phyloP scores from a whole-genome alignment of 495 filamentous ascomycete species.

The Trichoderma virens region DNA sequence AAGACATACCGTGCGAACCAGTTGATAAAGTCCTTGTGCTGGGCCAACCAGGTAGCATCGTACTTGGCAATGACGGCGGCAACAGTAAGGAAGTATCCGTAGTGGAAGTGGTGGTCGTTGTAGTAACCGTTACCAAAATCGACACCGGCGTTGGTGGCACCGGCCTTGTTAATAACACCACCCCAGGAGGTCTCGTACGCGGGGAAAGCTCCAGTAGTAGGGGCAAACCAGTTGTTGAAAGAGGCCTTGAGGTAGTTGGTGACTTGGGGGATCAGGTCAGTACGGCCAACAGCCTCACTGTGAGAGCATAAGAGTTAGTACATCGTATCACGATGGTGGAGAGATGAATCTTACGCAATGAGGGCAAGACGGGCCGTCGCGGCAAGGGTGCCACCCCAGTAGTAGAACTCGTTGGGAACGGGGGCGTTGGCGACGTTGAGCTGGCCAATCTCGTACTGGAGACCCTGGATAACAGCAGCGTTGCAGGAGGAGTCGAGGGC shows the following conservation, averaged over 20 bases:
- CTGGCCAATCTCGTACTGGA: constrained; percentile 11
- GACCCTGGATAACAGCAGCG: constrained; percentile 10
- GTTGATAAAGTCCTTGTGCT: constrained; percentile 13
- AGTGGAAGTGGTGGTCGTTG: constrained; percentile 15
- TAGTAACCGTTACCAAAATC: constrained; percentile 14
- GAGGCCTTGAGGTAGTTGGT: constrained; percentile 10
- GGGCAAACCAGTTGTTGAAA: constrained; percentile 12
- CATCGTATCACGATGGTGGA: neutral
- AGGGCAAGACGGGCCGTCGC: constrained; percentile 12
- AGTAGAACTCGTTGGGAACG: constrained; percentile 12
- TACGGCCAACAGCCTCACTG: constrained; percentile 11
- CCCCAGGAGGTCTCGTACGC: constrained; percentile 14
- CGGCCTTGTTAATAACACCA: constrained; percentile 11
- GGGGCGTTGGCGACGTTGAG: constrained; percentile 1
- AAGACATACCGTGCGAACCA: constrained; percentile 11
- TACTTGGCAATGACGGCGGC: constrained; percentile 15
- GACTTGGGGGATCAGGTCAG: constrained; percentile 8
- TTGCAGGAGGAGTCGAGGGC: constrained; percentile 12
- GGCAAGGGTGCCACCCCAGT: constrained; percentile 13
- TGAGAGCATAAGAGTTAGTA: neutral
- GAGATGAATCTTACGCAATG: constrained; percentile 11
- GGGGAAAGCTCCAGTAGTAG: constrained; percentile 2
- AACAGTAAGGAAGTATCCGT: constrained; percentile 12
- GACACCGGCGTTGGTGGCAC: constrained; percentile 9
- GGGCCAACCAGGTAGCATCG: constrained; percentile 7